Percentiles rank a stretch among this genome's conserved stretches.
Conservation (phyloP, 2,329 filamentous ascomycete species). For the Amesomyces nigricolor region DNA sequence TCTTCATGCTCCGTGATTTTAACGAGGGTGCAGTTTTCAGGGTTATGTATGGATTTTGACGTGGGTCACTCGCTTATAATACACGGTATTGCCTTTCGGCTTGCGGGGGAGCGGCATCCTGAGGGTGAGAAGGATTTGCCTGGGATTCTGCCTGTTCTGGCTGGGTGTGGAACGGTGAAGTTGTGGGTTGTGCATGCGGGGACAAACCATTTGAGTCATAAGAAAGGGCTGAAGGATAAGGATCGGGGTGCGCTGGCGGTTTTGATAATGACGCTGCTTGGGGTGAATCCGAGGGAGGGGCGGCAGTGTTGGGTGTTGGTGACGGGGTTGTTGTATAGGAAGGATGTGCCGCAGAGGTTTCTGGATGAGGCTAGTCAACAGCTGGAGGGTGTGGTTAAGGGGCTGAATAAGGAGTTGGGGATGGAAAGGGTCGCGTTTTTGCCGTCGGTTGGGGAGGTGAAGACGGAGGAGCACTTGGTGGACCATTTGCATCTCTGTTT, state of each 20-base stretch:
- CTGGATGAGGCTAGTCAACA: constrained; percentile 10
- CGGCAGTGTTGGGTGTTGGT: constrained; percentile 12
- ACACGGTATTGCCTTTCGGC: constrained; percentile 20
- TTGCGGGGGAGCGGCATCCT: constrained; percentile 8
- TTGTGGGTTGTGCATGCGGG: constrained; percentile 23
- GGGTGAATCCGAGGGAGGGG: not conserved
- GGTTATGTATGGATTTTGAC: no score
- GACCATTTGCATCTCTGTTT: constrained; percentile 22
- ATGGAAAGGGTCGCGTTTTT: constrained; percentile 8
- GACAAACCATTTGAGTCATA: constrained; percentile 21
- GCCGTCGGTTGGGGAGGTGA: not conserved
- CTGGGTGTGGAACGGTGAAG: constrained; percentile 7
- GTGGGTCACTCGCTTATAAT: no score
- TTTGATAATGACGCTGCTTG: constrained; percentile 11
- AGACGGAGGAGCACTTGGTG: constrained; percentile 15
- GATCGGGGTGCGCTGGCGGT: constrained; percentile 12
- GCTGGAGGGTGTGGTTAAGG: not conserved
- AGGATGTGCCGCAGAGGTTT: constrained; percentile 7
- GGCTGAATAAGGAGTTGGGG: not conserved
- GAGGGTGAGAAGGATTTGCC: constrained; percentile 1
- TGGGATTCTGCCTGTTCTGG: constrained; percentile 7
- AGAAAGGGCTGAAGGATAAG: constrained; percentile 12
- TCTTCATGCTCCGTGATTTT: no score
- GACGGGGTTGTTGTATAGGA: constrained; percentile 19
- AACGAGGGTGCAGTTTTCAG: no score